Conservation (phyloP, 108 stramenopile genomes). For the Nitzschia sp. region DNA sequence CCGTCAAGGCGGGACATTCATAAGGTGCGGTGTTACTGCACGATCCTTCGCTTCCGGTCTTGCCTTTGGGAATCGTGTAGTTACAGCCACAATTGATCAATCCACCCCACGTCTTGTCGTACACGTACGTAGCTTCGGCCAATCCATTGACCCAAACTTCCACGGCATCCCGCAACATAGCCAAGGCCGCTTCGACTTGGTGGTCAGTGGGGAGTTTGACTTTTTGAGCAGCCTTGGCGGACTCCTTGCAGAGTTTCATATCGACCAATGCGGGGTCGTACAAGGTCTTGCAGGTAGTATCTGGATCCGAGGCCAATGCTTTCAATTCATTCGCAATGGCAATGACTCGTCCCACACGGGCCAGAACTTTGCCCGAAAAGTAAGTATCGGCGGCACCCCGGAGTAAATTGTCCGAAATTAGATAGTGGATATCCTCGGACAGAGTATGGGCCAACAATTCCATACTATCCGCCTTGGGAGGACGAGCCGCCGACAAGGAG, state of each 20-base stretch:
- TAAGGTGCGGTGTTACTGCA: slow-evolving; percentile 70
- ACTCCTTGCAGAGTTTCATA: not conserved
- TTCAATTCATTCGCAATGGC: slow-evolving; percentile 71
- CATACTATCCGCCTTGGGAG: slow-evolving; percentile 41
- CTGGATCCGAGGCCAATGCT: slow-evolving; percentile 1
- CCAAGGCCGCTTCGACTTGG: slow-evolving; percentile 44
- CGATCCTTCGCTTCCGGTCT: slow-evolving; percentile 21
- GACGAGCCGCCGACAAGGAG: slow-evolving; percentile 44
- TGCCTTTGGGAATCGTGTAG: slow-evolving; percentile 35
- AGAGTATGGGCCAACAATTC: slow-evolving; percentile 49
- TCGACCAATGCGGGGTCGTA: slow-evolving; percentile 36
- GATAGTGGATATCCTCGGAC: slow-evolving; percentile 44
- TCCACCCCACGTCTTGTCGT: slow-evolving; percentile 86
- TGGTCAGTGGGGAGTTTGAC: slow-evolving; percentile 43
- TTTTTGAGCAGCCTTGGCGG: slow-evolving; percentile 12
- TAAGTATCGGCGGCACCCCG: slow-evolving; percentile 91
- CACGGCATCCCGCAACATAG: slow-evolving; percentile 46
- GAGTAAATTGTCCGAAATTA: slow-evolving; percentile 65
- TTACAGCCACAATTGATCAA: slow-evolving; percentile 83
- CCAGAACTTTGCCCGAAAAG: slow-evolving; percentile 87
- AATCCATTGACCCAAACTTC: slow-evolving; percentile 79
- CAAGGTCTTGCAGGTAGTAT: slow-evolving; percentile 12
- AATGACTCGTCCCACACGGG: slow-evolving; percentile 74
- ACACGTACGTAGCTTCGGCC: slow-evolving; percentile 64
- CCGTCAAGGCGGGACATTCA: slow-evolving; percentile 75